phyloP scores from a whole-genome alignment of 805 yeast genomes.

The Saccharomycopsis babjevae region DNA sequence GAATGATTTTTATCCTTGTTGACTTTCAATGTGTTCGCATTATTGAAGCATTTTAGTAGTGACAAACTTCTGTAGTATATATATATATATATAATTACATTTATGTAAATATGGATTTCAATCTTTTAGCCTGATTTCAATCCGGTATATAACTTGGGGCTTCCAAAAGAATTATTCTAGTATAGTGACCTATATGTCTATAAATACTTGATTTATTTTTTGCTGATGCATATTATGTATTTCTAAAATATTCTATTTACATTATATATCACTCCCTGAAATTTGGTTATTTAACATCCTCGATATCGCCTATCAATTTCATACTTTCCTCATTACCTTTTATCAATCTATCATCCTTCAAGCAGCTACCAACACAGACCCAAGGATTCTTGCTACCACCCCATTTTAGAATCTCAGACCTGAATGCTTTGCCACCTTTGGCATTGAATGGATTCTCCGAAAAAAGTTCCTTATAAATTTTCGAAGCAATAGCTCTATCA shows the following conservation, averaged over 20 bases:
- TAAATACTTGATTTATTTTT: neutral
- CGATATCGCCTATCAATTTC: constrained; percentile 36
- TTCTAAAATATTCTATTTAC: neutral
- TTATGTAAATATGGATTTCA: no score
- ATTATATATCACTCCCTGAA: neutral
- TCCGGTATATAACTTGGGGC: no score
- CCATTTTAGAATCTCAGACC: constrained; percentile 67
- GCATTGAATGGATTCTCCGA: constrained; percentile 58
- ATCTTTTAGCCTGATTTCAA: no score
- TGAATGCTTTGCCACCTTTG: constrained; percentile 67
- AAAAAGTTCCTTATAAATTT: constrained; percentile 71
- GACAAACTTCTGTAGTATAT: no score
- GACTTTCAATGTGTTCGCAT: no score
- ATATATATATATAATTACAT: no score
- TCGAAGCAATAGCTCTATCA: constrained; percentile 86
- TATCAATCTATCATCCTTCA: constrained; percentile 50
- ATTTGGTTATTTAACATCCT: constrained; percentile 11
- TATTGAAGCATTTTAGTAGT: no score
- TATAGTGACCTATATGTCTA: no score
- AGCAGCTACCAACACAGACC: constrained; percentile 69
- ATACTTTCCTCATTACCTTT: constrained; percentile 68
- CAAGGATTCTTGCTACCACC: constrained; percentile 92
- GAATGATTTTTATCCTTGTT: neutral
- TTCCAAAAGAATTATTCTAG: no score
- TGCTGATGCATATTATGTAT: neutral